Base-by-base conservation (phyloP, 2,329 filamentous ascomycete genomes). In the Plenodomus lindquistii region DNA sequence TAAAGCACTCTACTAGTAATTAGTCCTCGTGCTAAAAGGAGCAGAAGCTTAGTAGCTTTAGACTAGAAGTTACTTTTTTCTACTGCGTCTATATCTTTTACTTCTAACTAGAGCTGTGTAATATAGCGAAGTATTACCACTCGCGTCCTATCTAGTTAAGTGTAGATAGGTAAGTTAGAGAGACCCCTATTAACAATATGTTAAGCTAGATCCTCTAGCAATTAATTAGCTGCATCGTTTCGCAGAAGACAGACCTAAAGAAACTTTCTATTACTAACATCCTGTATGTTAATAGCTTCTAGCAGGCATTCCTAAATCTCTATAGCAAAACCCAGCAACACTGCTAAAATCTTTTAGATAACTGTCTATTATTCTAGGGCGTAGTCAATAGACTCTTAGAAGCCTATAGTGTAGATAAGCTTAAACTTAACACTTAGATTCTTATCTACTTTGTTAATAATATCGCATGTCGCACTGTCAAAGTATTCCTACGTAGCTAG, bases 391-490 rank as follows among this genome's bases (percentile, higher is more conserved):
- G 77, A 54, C 1, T 63, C 58, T 48, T 85, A 81, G 0, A 62
- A 51, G 0, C 84, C 85, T 56, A 86, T 79, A 0, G 84, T 85
- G 48, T 88, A 87, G 1, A 87, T 73, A 0, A 87, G 65, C 57
- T 88, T 82, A 34, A 85, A 85, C 40, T 80, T 81, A 3, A 79
- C 75, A 37, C 77, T 82, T 36, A 87, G 80, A 44, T 82, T 83
- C 47, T 87, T 83, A 39, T 88, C 85, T 34, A 81, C 84, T 63
- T 88, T 84, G 47, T 88, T 84, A 0, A 88, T 73, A 2, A 88
- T 75, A 50, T 86, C 84, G 0, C 83, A 72, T 0, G 78, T 74
- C 2, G 66, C 50, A 0, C 41, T 13, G 22, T 80, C 66, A 20
- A 86, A 70, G 52, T 76, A 80, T 0, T 68, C 20, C n/a, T 83